A percentile compares a stretch with the other conserved stretches of the same genome.
phyloP scores from a whole-genome alignment of 495 filamentous ascomycete species.

The Xylaria sp. region DNA sequence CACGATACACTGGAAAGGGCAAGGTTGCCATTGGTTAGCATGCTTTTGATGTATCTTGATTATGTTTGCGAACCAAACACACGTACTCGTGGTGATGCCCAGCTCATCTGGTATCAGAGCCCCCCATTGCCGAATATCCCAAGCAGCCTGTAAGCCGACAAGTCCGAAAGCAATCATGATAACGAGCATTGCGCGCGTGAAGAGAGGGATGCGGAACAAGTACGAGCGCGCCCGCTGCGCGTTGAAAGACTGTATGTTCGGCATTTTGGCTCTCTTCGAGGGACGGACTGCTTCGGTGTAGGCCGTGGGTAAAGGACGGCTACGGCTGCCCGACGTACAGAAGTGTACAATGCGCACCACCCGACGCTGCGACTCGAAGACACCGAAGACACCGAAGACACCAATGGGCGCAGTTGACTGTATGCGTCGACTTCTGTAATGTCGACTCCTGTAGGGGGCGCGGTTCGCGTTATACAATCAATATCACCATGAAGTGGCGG shows the following conservation, averaged over 20 bases:
- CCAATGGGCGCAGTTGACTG: neutral
- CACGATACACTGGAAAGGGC: constrained; percentile 79
- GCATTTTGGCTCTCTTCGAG: constrained; percentile 35
- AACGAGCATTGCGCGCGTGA: constrained; percentile 78
- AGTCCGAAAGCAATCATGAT: constrained; percentile 73
- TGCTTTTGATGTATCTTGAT: neutral
- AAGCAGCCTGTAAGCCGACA: constrained; percentile 67
- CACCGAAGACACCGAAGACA: too few species aligned
- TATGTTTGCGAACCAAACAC: neutral
- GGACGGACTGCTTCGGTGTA: neutral
- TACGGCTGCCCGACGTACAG: neutral
- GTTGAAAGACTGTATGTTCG: constrained; percentile 51
- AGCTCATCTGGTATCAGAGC: constrained; percentile 79
- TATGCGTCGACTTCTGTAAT: neutral
- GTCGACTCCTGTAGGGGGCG: neutral
- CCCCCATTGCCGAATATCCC: constrained; percentile 76
- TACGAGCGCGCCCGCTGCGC: constrained; percentile 64
- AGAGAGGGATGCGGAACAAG: constrained; percentile 82
- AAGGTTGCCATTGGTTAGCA: constrained; percentile 27
- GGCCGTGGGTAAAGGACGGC: neutral
- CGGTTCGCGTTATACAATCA: neutral
- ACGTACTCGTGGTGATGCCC: constrained; percentile 75
- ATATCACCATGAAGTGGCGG: neutral
- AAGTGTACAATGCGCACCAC: constrained; percentile 2
- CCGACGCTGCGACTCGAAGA: neutral